Conservation (phyloP, 176 grass and related monocot species). For the Stipa capillata region DNA sequence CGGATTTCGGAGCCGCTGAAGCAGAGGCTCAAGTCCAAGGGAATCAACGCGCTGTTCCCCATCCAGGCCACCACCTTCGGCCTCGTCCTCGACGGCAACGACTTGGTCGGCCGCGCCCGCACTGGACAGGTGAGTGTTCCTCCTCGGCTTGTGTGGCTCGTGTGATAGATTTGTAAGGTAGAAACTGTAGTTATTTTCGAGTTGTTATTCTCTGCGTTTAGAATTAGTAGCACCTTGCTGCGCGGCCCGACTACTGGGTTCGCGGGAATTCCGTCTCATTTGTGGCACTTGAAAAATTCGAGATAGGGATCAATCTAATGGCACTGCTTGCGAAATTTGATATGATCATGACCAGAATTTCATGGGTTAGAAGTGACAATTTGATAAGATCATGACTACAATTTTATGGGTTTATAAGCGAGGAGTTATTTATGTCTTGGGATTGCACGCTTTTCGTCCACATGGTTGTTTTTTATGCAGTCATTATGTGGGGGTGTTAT, state of each 20-base stretch:
- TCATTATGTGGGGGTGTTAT: background rate
- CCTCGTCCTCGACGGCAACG: constrained; percentile 69
- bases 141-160: background rate
- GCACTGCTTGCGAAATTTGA: background rate
- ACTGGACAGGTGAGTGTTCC: constrained; percentile 71
- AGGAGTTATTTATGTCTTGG: too few species aligned
- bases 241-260: background rate
- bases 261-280: background rate
- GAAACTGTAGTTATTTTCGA: background rate
- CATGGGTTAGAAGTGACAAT: background rate
- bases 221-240: background rate
- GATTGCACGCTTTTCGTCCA: background rate
- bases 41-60: constrained; percentile 78
- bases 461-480: background rate
- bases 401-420: too few species aligned
- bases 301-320: background rate
- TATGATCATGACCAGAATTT: background rate
- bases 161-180: background rate
- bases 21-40: constrained; percentile 67
- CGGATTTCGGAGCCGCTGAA: constrained; percentile 65
- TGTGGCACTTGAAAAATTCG: background rate
- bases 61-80: constrained; percentile 94
- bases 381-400: too few species aligned
- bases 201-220: background rate
- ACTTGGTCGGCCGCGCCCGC: constrained; percentile 85